Evolutionary conservation across 257 asterid species (phyloP), one percentile per base, ranked within the genome.

Genomic region (Plantago major): DNA sequence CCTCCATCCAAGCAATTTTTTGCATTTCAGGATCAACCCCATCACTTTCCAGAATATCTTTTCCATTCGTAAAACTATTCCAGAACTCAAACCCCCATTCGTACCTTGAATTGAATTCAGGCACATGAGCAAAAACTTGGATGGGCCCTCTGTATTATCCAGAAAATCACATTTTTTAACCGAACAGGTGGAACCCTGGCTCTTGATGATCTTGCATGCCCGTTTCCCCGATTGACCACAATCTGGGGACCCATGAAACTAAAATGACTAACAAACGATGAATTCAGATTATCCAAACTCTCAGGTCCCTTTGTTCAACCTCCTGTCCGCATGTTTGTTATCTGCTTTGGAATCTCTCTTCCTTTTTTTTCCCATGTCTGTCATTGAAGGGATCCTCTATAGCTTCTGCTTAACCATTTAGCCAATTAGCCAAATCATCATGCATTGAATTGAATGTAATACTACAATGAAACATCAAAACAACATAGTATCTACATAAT

Each of bases 301-400:
- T 19, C 55, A 16, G 16, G 13, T 26, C 19, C n/a, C 68, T 64
- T 67, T 74, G 45, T 30, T 63, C n/a, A 69, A 18, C 15, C 51
- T 78, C 68, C 73, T 77, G 55, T 81, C 76, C 60, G 22, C 16
- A 10, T 11, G 59, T 42, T 60, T 71, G 72, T 63, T 75, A 1
- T 61, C 81, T 59, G 44, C 67, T 58, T 71, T 79, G 40, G 75
- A 61, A 49, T 62, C 69, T 55, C 66, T 71, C 81, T 85, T 90
- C 56, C 51, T 62, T 62, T 88, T 80, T 51, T 57, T 78, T 80
- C 19, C 82, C 85, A 52, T 51, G 68, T 59, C 64, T 74, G 16
- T 93, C 97, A 65, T 89, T 93, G 71, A 72, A 89, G 33, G 99
- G 97, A 71, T 93, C 88, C 62, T 85, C 96, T n/a, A n/a, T n/a